Evolutionary conservation across 2,329 filamentous ascomycete species (phyloP), one percentile per base, ranked within the genome.

Genomic region (Tolypocladium amazonense): DNA sequence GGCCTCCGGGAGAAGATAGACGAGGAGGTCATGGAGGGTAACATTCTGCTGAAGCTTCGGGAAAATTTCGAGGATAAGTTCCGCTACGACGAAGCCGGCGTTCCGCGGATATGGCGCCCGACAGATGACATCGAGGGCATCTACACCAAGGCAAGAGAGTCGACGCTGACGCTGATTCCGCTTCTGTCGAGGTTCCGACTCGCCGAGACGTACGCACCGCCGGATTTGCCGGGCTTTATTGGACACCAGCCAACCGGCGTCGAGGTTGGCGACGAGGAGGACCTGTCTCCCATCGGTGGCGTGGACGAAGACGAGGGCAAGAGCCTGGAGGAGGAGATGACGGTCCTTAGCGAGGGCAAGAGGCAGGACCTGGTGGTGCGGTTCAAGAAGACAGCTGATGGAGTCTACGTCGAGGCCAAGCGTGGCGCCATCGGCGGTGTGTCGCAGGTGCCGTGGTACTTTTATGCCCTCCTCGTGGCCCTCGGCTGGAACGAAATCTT

Each of bases 41-140:
- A 97, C 70, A 86, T 99, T 58, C 79, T 97, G 39, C 81, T 97
- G 66, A 99, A 99, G 79, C 84, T 99, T 57, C 86, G 94, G 41
- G 94, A 99, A 74, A 97, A 97, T 77, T 99, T 99, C 66, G 94
- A 99, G 75, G 94, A 99, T 77, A 97, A 96, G 75, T 99, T 99
- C 83, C 88, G 94, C 64, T 99, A 99, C 69, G 94, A 99, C 68
- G 92, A 97, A 61, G 86, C 87, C 8, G 94, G 94, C 33, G 94
- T 99, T 5, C 94, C 94, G 6, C 84, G 94, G 61, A 96, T 99
- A 74, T 99, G 94, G 94, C 87, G 92, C 30, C 94, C 94, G 1
- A 92, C 88, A 1, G 94, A 99, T 71, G 94, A 99, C 70, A 99
- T 99, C 62, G 94, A 99, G 77, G 92, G 93, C 54, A 79, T 95